These are phyloP conservation scores for Aquilaria malaccensis DNA, from an alignment of 345 rosid genomes.

Conservation along the genomic window DNA sequence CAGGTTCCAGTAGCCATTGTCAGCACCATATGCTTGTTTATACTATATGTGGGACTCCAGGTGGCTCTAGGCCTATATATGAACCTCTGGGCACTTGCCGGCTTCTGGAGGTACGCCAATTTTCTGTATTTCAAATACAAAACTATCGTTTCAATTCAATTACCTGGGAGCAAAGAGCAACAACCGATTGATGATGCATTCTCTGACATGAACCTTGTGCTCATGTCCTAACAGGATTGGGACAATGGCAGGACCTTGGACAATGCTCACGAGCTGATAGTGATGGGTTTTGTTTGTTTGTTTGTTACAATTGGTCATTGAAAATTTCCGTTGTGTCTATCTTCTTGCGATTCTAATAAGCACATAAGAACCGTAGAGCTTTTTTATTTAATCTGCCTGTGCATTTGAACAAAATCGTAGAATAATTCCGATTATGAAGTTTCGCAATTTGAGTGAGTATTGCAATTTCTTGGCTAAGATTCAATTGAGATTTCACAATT, in stretches of 20 bases:
- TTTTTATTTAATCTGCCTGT: too few species aligned
- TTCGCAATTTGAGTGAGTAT: too few species aligned
- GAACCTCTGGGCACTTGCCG: slow-evolving; percentile 81
- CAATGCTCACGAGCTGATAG: slow-evolving; percentile 39
- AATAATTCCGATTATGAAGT: too few species aligned
- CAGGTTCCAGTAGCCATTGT: slow-evolving; percentile 64
- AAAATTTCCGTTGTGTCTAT: too few species aligned
- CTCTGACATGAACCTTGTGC: background rate
- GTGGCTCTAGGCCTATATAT: slow-evolving; percentile 74
- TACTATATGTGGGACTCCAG: slow-evolving; percentile 82
- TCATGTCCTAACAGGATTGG: slow-evolving; percentile 58
- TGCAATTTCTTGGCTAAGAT: too few species aligned
- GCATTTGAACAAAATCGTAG: too few species aligned
- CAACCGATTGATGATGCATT: background rate
- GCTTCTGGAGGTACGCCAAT: slow-evolving; percentile 65
- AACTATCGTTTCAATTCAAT: background rate
- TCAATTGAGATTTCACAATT: too few species aligned
- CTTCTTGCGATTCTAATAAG: too few species aligned
- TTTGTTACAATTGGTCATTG: too few species aligned
- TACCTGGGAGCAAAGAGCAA: too few species aligned
- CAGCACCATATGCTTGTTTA: slow-evolving; percentile 52
- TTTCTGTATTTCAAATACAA: background rate
- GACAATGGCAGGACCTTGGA: slow-evolving; percentile 88
- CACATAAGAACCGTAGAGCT: too few species aligned
- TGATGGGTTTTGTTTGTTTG: too few species aligned